Conservation (phyloP, 345 rosid species). For the Excoecaria agallocha region DNA sequence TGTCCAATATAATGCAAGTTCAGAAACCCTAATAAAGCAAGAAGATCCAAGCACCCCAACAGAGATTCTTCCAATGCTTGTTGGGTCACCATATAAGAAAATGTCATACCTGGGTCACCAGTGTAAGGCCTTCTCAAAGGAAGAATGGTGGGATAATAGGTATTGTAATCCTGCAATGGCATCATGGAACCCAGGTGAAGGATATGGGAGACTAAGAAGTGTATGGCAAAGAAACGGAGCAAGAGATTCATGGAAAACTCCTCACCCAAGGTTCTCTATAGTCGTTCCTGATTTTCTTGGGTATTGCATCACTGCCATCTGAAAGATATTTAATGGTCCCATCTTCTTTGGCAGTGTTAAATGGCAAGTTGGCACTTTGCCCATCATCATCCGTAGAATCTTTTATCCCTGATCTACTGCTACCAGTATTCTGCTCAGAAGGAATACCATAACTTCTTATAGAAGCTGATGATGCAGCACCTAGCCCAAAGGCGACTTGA, state of each 20-base stretch:
- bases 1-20: too few species aligned
- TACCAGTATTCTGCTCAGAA: slow-evolving; percentile 26
- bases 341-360: slow-evolving; percentile 26
- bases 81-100: background rate
- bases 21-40: too few species aligned
- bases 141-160: slow-evolving; percentile 25
- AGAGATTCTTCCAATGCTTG: background rate
- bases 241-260: background rate
- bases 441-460: slow-evolving; percentile 36
- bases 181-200: slow-evolving; percentile 9
- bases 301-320: slow-evolving; percentile 16
- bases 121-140: slow-evolving; percentile 29
- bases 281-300: slow-evolving; percentile 20
- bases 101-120: slow-evolving; percentile 27
- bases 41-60: background rate
- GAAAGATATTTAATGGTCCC: slow-evolving; percentile 11
- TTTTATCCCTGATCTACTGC: slow-evolving; percentile 17
- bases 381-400: slow-evolving; percentile 21
- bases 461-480: slow-evolving; percentile 34
- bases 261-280: slow-evolving; percentile 27
- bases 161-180: slow-evolving; percentile 25
- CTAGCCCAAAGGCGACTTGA: slow-evolving; percentile 50
- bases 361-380: slow-evolving; percentile 1
- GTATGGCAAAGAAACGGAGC: background rate
- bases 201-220: background rate